phyloP scores from a whole-genome alignment of 352 stramenopile species.

The Phytophthora litchii region DNA sequence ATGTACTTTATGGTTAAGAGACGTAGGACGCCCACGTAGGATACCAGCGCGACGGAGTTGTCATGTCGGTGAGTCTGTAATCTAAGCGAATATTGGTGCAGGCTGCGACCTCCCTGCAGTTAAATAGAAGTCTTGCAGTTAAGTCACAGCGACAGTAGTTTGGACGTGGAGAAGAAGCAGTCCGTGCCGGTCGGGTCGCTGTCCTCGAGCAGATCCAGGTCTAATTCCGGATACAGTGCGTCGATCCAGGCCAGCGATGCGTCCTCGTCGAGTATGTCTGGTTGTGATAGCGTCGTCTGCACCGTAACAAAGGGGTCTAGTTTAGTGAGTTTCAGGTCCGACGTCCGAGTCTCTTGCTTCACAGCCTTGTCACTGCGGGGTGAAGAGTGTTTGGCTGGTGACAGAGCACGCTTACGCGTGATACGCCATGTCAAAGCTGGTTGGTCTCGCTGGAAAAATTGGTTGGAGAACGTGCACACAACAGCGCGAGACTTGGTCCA shows the following conservation, averaged over 20 bases:
- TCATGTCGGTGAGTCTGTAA: conserved; percentile 13
- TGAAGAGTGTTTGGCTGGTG: conserved; percentile 12
- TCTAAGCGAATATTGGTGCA: conserved; percentile 12
- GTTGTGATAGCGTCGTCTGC: conserved; percentile 9
- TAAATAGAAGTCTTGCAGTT: conserved; percentile 31
- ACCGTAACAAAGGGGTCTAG: conserved; percentile 18
- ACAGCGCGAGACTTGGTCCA: conserved; percentile 76
- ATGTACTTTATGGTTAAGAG: conserved; percentile 19
- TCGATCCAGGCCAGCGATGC: conserved; percentile 63
- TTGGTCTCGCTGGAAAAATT: conserved; percentile 66
- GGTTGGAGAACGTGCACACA: conserved; percentile 83
- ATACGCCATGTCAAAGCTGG: conserved; percentile 68
- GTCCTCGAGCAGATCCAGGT: conserved; percentile 37
- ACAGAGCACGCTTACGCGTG: conserved; percentile 56
- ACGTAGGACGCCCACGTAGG: not conserved
- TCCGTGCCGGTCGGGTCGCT: conserved; percentile 11
- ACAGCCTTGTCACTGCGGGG: not conserved
- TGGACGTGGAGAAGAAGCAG: conserved; percentile 21
- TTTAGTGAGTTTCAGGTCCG: conserved; percentile 17
- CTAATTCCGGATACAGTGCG: conserved; percentile 66
- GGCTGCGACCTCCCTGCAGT: conserved; percentile 1
- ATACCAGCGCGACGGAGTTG: conserved; percentile 3
- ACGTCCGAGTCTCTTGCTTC: not conserved
- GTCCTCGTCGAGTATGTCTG: conserved; percentile 24
- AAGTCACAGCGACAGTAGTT: conserved; percentile 26